A percentile compares a stretch with the other conserved stretches of the same genome.
Evolutionary conservation across 495 filamentous ascomycete genomes (phyloP).

Genomic region (Cudoniella acicularis): DNA sequence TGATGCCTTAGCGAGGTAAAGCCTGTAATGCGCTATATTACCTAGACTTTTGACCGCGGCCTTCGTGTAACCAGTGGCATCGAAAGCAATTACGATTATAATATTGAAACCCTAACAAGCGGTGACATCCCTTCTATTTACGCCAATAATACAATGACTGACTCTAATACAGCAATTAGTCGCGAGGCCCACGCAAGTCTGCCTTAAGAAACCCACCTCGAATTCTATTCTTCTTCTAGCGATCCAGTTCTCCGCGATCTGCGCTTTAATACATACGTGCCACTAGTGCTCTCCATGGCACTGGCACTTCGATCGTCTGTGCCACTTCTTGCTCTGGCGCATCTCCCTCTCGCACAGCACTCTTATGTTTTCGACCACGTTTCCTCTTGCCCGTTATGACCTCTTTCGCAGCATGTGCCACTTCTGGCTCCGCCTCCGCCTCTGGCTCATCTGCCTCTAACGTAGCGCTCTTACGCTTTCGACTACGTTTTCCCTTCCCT

Average conservation of each 20-base stretch:
- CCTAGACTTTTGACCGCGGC: too few relatives aligned
- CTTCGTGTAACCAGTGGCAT: too few relatives aligned
- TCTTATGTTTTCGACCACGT: conserved; percentile 26
- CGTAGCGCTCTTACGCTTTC: conserved; percentile 24
- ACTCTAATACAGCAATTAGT: neutral
- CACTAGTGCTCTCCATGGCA: conserved; percentile 14
- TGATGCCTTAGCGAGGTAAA: too few relatives aligned
- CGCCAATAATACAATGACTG: conserved; percentile 4
- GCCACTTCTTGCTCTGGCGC: conserved; percentile 12
- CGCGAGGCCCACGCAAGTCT: neutral
- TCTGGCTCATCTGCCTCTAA: conserved; percentile 16
- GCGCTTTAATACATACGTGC: conserved; percentile 13
- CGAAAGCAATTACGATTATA: neutral
- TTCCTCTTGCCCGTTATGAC: conserved; percentile 9
- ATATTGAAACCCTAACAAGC: neutral
- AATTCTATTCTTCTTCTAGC: conserved; percentile 7
- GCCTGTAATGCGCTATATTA: too few relatives aligned
- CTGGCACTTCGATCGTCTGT: conserved; percentile 8
- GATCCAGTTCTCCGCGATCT: conserved; percentile 1
- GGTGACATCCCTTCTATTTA: conserved; percentile 3
- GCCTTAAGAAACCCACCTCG: neutral
- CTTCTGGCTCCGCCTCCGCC: conserved; percentile 17
- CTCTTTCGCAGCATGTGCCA: conserved; percentile 23
- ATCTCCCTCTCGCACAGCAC: conserved; percentile 16
- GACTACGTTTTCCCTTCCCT: conserved; percentile 24